Evolutionary conservation across 805 yeast genomes (phyloP).

Genomic region (Zygotorulaspora sp.): DNA sequence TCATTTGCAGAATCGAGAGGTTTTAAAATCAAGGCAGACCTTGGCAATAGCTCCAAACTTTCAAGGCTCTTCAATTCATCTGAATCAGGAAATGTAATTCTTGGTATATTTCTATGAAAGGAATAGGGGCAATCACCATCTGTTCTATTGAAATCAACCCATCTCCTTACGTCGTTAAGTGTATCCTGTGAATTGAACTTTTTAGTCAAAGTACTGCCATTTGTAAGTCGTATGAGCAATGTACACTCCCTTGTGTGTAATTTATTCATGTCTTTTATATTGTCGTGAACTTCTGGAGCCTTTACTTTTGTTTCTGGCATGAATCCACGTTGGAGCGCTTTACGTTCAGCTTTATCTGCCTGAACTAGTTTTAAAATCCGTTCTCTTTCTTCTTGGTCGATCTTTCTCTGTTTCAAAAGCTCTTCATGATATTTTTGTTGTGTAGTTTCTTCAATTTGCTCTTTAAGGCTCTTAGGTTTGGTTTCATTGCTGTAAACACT

Average conservation of each 20-base stretch:
- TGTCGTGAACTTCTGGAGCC: slow-evolving; percentile 24
- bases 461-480: slow-evolving; percentile 33
- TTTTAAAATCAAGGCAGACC: slow-evolving; percentile 71
- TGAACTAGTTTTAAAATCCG: slow-evolving; percentile 48
- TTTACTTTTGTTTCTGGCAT: slow-evolving; percentile 13
- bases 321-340: slow-evolving; percentile 18
- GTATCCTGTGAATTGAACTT: slow-evolving; percentile 45
- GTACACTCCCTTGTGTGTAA: slow-evolving; percentile 35
- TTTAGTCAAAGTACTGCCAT: slow-evolving; percentile 56
- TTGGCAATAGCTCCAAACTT: slow-evolving; percentile 57
- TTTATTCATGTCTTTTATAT: slow-evolving; percentile 24
- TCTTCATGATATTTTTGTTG: slow-evolving; percentile 29
- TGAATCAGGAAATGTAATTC: slow-evolving; percentile 55
- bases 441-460: slow-evolving; percentile 38
- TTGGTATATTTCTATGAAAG: slow-evolving; percentile 52
- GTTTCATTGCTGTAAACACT: neutral
- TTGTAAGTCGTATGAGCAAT: slow-evolving; percentile 58
- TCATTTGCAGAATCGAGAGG: slow-evolving; percentile 41
- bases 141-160: slow-evolving; percentile 52
- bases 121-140: slow-evolving; percentile 43
- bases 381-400: slow-evolving; percentile 48
- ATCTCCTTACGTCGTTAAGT: slow-evolving; percentile 54
- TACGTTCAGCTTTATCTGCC: slow-evolving; percentile 38
- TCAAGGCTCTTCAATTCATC: slow-evolving; percentile 55
- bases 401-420: slow-evolving; percentile 20